Evolutionary conservation across 306 rosid species (phyloP).

Genomic region (Rosa lucieae): DNA sequence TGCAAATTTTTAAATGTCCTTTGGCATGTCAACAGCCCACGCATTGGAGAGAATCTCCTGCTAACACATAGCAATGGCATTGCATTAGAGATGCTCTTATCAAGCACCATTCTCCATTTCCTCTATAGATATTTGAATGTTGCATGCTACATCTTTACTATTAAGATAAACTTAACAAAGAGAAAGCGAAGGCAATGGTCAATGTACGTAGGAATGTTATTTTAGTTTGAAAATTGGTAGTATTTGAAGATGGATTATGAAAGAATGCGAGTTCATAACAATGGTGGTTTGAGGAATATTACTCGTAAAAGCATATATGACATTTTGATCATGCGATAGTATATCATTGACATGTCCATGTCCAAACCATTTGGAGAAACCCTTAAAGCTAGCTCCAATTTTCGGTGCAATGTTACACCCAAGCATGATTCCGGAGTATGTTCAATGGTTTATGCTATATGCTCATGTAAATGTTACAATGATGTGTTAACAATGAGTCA

Average conservation of each 20-base stretch:
- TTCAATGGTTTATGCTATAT: not conserved
- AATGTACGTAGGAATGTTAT: not conserved
- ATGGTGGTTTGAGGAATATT: not conserved
- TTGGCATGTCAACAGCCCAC: not conserved
- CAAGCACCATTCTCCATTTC: not conserved
- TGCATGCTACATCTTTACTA: too few species aligned
- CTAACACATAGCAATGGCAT: not conserved
- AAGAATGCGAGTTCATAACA: not conserved
- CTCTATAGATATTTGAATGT: not conserved
- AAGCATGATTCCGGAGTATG: too few species aligned
- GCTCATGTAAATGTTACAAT: not conserved
- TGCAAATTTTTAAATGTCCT: not conserved
- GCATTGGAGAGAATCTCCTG: not conserved
- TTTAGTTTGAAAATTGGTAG: not conserved
- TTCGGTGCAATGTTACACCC: too few species aligned
- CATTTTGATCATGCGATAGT: not conserved
- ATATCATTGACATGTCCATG: not conserved
- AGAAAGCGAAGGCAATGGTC: not conserved
- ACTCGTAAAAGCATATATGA: not conserved
- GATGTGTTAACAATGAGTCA: not conserved
- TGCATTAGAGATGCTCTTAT: not conserved
- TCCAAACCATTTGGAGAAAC: not conserved
- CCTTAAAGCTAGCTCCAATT: not conserved
- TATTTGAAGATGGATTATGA: not conserved
- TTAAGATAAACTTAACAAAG: not conserved